phyloP scores from a whole-genome alignment of 2,329 filamentous ascomycete genomes.

The Fusarium foetens region DNA sequence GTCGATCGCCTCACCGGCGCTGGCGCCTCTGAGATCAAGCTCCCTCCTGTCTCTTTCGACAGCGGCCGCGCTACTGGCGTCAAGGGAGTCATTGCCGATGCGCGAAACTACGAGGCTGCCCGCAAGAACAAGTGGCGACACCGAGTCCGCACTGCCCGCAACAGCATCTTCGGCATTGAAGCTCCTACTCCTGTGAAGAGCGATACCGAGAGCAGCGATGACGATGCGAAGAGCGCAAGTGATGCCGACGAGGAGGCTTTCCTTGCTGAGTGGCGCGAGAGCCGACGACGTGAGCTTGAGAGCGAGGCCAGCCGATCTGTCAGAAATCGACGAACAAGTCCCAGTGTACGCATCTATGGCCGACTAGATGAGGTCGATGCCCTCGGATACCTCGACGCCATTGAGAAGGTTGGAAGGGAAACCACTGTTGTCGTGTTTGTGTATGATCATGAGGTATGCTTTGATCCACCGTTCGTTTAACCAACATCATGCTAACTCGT shows the following conservation, averaged over 20 bases:
- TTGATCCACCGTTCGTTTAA: neutral
- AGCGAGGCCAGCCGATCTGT: slow-evolving; percentile 64
- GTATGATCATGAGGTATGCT: slow-evolving; percentile 82
- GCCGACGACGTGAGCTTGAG: slow-evolving; percentile 80
- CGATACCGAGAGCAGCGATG: slow-evolving; percentile 60
- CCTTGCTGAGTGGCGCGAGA: slow-evolving; percentile 85
- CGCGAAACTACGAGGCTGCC: slow-evolving; percentile 78
- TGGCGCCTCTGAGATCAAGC: slow-evolving; percentile 62
- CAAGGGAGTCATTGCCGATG: slow-evolving; percentile 88
- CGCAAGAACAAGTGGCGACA: slow-evolving; percentile 65
- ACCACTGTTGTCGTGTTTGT: slow-evolving; percentile 94
- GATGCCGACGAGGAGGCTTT: slow-evolving; percentile 82
- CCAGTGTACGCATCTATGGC: slow-evolving; percentile 81
- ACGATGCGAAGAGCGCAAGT: slow-evolving; percentile 58
- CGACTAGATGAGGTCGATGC: slow-evolving; percentile 86
- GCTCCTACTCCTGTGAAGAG: slow-evolving; percentile 45
- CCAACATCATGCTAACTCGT: slow-evolving; percentile 40
- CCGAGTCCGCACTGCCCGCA: slow-evolving; percentile 62
- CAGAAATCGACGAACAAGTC: slow-evolving; percentile 75
- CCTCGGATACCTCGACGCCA: slow-evolving; percentile 91
- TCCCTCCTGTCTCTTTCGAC: slow-evolving; percentile 72
- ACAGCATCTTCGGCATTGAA: slow-evolving; percentile 64
- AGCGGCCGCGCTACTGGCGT: slow-evolving; percentile 80
- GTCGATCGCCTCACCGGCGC: slow-evolving; percentile 53
- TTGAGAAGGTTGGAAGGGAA: slow-evolving; percentile 85